Evolutionary conservation across 1,139 yeast species (phyloP), one percentile per base, ranked within the genome.

Genomic region (Geotrichum siamense): DNA sequence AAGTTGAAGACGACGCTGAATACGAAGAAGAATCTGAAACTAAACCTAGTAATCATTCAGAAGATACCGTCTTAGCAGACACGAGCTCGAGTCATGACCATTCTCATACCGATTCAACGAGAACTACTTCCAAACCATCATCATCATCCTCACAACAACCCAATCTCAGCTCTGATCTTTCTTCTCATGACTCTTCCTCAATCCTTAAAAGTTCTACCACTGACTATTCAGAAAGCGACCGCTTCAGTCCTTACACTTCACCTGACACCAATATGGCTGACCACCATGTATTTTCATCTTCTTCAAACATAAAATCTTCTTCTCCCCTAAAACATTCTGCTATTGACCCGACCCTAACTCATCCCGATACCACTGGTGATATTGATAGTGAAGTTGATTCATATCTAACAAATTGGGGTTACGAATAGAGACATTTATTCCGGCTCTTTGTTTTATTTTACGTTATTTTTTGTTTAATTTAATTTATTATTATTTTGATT

Each of bases 161-260:
- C 32, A 28, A 23, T 23, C 10, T 23, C 10, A 8, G 9, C 6
- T n/a, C n/a, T n/a, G n/a, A n/a, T n/a, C n/a, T n/a, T 16, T 28
- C 31, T 28, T 28, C 31, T 8, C 31, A 28, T 28, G 5, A 5
- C 13, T 28, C 31, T n/a, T n/a, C 13, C 5, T 16, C 12, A 6
- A 13, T 28, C 13, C 5, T 16, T 5, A 30, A 30, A 30, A 30
- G 21, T 17, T 12, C 16, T 12, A 8, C 34, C 6, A 10, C 8
- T 5, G 34, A 30, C 3, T 17, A 52, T n/a, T 51, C 53, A 3
- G 57, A 55, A 26, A 43, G 50, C 28, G 56, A 52, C 10, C 39
- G 41, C n/a, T 48, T 39, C 27, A 40, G 48, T 16, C 49, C 50
- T 9, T 47, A 39, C 13, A 50, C 53, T 15, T 47, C 54, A 12